Evolutionary conservation across 495 filamentous ascomycete species (phyloP), one percentile per base, ranked within the genome.

Genomic region (Penicillium maclennaniae): DNA sequence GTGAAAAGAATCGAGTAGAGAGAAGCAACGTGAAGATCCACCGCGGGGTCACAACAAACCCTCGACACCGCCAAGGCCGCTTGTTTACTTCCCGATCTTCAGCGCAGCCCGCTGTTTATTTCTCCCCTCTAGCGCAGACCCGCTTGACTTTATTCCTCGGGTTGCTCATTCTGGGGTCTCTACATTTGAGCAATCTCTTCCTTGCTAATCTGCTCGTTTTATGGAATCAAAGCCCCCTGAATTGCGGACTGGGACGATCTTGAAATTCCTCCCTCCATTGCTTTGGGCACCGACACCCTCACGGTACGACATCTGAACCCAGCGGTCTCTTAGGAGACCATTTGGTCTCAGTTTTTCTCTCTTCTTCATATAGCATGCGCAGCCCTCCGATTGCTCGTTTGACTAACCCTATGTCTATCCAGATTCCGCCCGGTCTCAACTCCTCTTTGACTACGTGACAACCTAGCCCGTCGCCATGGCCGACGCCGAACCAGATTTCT

Each of bases 401-500:
- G 27, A 23, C 49, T 52, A 28, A 52, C 36, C 26, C n/a, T 27
- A 21, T 4, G 12, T 31, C 31, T 45, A 26, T 26, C 20, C 42
- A 52, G 49, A 27, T 31, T 19, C 21, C 23, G 42, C 43, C 43
- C 28, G 34, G 16, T 45, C 28, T 37, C 48, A 44, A 12, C 36
- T 42, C 28, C 28, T 36, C 37, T 52, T 31, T 20, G 21, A 19
- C 38, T 10, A 40, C 27, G 45, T 51, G 7, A 51, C 40, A 17
- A 50, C 10, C 17, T 45, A 45, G 21, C 42, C 43, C 34, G 38
- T 53, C 53, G 65, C 39, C 21, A 81, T 81, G 79, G 75, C 76
- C 53, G 79, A 81, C 6, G 73, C 60, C 64, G 88, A 92, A 67
- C 88, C 92, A 56, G 91, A 96, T 66, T 95, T 87, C 66, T 88